phyloP scores from a whole-genome alignment of 176 grass and related monocot genomes.

The Leersia perrieri region DNA sequence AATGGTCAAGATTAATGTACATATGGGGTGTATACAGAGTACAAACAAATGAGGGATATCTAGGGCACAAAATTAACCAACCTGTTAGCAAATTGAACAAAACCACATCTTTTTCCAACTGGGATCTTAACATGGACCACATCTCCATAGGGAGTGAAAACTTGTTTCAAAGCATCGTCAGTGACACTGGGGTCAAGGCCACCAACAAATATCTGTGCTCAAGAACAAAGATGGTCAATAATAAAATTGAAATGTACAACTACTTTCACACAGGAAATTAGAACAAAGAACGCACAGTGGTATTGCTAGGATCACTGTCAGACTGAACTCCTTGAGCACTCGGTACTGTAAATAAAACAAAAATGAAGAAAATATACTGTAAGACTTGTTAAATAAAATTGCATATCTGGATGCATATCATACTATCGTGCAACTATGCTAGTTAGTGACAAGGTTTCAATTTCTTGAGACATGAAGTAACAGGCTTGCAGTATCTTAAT shows the following conservation, averaged over 20 bases:
- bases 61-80: not conserved
- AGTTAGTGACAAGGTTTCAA: too few relatives aligned
- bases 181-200: constrained; percentile 74
- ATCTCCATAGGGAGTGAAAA: constrained; percentile 62
- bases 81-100: constrained; percentile 86
- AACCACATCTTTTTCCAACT: constrained; percentile 77
- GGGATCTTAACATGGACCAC: constrained; percentile 77
- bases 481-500: too few relatives aligned
- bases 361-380: constrained; percentile 32
- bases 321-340: constrained; percentile 57
- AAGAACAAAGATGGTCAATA: constrained; percentile 8
- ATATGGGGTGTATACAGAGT: not conserved
- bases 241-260: not conserved
- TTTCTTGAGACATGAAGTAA: too few relatives aligned
- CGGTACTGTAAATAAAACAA: constrained; percentile 55
- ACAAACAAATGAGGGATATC: not conserved
- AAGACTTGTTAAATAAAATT: constrained; percentile 16
- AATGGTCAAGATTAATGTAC: not conserved
- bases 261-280: not conserved
- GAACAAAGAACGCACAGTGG: constrained; percentile 56
- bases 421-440: not conserved
- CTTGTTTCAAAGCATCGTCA: constrained; percentile 67
- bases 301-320: constrained; percentile 81
- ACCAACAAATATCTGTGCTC: constrained; percentile 73
- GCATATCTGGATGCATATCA: constrained; percentile 19